A percentile compares a stretch with the other conserved stretches of the same genome.
Conservation (phyloP, 768 basidiomycete genomes). For the Tricholoma matsutake region DNA sequence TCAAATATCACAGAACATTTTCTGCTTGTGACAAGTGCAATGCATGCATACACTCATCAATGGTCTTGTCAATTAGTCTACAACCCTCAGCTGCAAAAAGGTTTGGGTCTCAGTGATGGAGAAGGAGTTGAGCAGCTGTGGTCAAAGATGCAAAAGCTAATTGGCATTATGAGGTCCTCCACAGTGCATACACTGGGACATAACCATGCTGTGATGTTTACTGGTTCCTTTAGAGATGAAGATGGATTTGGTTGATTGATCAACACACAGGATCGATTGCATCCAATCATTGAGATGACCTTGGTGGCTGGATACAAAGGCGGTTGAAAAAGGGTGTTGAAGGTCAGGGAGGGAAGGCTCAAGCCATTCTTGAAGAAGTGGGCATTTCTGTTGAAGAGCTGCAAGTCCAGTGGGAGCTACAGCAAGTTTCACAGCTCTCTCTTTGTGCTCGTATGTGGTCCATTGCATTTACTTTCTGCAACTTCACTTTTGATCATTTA, state of each 20-base stretch:
- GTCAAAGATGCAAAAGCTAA: conserved; percentile 32
- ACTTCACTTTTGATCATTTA: no score
- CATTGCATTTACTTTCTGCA: no score
- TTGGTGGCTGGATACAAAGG: no score
- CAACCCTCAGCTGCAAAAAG: conserved; percentile 27
- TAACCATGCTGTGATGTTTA: neutral
- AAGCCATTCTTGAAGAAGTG: no score
- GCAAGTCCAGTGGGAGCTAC: no score
- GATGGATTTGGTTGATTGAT: conserved; percentile 30
- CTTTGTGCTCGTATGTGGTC: no score
- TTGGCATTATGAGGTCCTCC: conserved; percentile 27
- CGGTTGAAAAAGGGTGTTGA: no score
- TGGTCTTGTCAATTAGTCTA: conserved; percentile 34
- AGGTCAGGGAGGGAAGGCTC: no score
- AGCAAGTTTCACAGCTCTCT: no score
- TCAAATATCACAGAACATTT: conserved; percentile 17
- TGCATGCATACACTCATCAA: conserved; percentile 39
- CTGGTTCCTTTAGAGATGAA: conserved; percentile 18
- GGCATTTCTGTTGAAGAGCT: no score
- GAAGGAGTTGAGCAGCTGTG: conserved; percentile 34
- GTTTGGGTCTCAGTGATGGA: conserved; percentile 28
- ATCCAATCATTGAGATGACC: conserved; percentile 16
- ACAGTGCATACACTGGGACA: conserved; percentile 24
- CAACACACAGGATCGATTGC: conserved; percentile 25
- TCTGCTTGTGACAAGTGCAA: conserved; percentile 28